Percentiles rank a stretch among this genome's conserved stretches.
These are phyloP conservation scores for Vitis hybrid DNA, from an alignment of 177 flowering plant genomes.

Conservation along the genomic window DNA sequence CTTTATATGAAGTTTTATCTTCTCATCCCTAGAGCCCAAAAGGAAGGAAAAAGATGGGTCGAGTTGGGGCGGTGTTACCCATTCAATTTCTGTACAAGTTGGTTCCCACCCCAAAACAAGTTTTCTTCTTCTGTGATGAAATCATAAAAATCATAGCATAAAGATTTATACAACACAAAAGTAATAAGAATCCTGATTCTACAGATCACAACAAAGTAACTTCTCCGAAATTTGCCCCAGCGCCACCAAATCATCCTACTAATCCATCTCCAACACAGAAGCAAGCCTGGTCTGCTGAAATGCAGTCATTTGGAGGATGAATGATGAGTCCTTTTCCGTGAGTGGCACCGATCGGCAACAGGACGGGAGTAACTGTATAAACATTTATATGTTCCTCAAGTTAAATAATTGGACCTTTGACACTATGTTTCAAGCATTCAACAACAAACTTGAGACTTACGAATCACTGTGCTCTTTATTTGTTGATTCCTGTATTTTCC, in stretches of 20 bases:
- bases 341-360: constrained; percentile 24
- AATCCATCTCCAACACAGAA: neutral
- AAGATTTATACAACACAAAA: constrained; percentile 20
- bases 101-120: neutral
- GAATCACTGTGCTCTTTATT: constrained; percentile 34
- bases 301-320: constrained; percentile 26
- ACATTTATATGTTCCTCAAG: neutral
- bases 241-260: too few species aligned
- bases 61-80: neutral
- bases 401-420: neutral
- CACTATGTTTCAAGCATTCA: neutral
- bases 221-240: neutral
- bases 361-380: constrained; percentile 38
- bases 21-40: neutral
- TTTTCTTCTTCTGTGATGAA: neutral
- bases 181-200: constrained; percentile 9
- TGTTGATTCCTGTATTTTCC: constrained; percentile 31
- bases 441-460: constrained; percentile 30
- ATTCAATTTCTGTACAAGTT: constrained; percentile 25
- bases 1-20: neutral
- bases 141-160: constrained; percentile 1
- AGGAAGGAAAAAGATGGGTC: neutral
- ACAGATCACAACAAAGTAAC: neutral
- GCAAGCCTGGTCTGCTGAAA: neutral
- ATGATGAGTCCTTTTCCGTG: constrained; percentile 34